phyloP scores from a whole-genome alignment of 371 early-diverging fungal species.

The Sporodiniella umbellata region DNA sequence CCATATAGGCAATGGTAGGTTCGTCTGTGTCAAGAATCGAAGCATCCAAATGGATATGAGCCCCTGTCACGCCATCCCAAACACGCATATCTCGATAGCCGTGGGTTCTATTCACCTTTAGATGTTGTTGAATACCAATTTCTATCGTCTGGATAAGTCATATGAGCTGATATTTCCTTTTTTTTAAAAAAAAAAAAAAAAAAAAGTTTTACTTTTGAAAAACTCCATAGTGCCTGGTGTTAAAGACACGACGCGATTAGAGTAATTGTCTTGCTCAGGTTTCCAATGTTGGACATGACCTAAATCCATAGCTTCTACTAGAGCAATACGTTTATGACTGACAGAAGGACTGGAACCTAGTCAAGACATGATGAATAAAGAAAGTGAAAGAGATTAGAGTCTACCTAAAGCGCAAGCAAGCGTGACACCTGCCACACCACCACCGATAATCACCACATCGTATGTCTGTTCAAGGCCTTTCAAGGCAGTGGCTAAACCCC shows the following conservation, averaged over 20 bases:
- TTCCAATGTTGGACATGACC: conserved; percentile 44
- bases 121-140: conserved; percentile 61
- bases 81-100: conserved; percentile 67
- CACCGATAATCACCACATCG: conserved; percentile 88
- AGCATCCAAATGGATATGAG: conserved; percentile 61
- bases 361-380: neutral
- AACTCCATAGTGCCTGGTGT: conserved; percentile 59
- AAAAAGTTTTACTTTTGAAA: conserved; percentile 45
- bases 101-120: conserved; percentile 48
- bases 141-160: conserved; percentile 20
- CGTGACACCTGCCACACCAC: conserved; percentile 88
- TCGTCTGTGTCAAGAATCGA: conserved; percentile 18
- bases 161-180: neutral
- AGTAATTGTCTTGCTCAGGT: conserved; percentile 49
- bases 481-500: conserved; percentile 17
- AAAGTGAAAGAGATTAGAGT: conserved; percentile 12
- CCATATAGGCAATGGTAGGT: conserved; percentile 52
- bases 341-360: conserved; percentile 54
- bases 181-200: too few species aligned
- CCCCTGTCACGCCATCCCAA: conserved; percentile 75
- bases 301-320: conserved; percentile 76
- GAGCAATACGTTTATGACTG: conserved; percentile 54
- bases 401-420: conserved; percentile 80
- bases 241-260: conserved; percentile 74
- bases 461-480: conserved; percentile 43